Evolutionary conservation across 2,329 filamentous ascomycete genomes (phyloP), one percentile per base, ranked within the genome.

Genomic region (Phialocephala subalpina): DNA sequence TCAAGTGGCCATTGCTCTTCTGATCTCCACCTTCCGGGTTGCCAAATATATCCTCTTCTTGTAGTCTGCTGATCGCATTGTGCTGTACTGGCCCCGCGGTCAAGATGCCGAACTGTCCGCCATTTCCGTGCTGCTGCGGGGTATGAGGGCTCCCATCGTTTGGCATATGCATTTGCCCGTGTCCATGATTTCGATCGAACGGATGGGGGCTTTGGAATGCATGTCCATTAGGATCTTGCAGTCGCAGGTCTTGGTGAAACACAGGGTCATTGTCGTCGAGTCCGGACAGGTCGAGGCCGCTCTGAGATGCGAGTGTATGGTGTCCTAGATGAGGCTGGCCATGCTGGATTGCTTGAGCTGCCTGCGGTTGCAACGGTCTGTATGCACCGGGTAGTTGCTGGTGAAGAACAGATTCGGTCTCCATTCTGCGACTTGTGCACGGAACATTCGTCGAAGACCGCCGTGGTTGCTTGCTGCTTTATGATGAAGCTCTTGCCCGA

Each of bases 1-100:
- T 81, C 65, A 86, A 79, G 72, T 86, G 84, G n/a, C 83, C 82
- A 71, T 84, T 81, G 55, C 80, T 82, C 69, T 80, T 80, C 45
- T 80, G 77, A 33, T 82, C 79, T 22, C 76, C 67, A 2, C 78
- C 75, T 49, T 80, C 78, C 40, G 76, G 69, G 5, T 74, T 68
- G 22, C 73, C 72, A 72, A 78, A 79, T 33, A 77, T 69, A 68
- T 81, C 77, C 16, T 80, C 78, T 18, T 81, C 78, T 55, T 76
- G 78, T 49, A 79, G 68, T 60, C 77, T 74, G 25, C 74, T 69
- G 62, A 75, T 77, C 3, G 75, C 70, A 62, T 74, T 73, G 62
- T 77, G 76, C 68, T 72, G 79, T 49, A 71, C 73, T 63, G 69
- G 74, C 58, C 59, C 76, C 73, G 63, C 77, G 7, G 81, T 79